These are phyloP conservation scores for Arabidopsis lyrata DNA, from an alignment of 441 rosid species.

Conservation along the genomic window DNA sequence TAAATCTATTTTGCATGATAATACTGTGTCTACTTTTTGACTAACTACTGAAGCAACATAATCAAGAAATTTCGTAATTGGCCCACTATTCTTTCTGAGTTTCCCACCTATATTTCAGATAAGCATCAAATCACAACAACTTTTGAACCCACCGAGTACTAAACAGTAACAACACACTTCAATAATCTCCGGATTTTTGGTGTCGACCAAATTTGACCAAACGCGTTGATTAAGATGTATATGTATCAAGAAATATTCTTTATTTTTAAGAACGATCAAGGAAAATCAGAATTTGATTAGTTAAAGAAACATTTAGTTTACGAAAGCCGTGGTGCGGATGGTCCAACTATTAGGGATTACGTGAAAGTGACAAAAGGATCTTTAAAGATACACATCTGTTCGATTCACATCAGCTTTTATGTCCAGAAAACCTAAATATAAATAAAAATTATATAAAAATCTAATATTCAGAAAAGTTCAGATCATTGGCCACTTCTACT, in stretches of 20 bases:
- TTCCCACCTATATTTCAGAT: conserved; percentile 7
- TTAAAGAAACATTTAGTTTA: background rate
- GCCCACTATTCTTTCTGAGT: conserved; percentile 9
- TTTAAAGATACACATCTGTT: conserved; percentile 4
- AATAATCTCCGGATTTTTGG: conserved; percentile 2
- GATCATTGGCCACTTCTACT: background rate
- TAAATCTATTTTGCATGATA: conserved; percentile 1
- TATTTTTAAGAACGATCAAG: background rate
- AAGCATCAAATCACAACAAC: conserved; percentile 28
- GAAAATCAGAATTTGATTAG: background rate
- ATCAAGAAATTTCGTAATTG: conserved; percentile 18
- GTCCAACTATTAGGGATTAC: conserved; percentile 16
- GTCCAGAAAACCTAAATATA: background rate
- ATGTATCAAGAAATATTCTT: too few species aligned
- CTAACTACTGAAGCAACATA: background rate
- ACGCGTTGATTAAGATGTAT: conserved; percentile 12
- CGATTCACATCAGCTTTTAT: conserved; percentile 6
- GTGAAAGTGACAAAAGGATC: conserved; percentile 31
- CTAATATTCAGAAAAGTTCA: background rate
- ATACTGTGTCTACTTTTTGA: background rate
- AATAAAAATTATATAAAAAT: background rate
- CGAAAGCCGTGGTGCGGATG: conserved; percentile 12
- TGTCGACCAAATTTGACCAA: conserved; percentile 37
- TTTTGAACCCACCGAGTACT: conserved; percentile 13
- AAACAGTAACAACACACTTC: conserved; percentile 19